Conservation (phyloP, 306 rosid genomes). For the Rosa chinensis region DNA sequence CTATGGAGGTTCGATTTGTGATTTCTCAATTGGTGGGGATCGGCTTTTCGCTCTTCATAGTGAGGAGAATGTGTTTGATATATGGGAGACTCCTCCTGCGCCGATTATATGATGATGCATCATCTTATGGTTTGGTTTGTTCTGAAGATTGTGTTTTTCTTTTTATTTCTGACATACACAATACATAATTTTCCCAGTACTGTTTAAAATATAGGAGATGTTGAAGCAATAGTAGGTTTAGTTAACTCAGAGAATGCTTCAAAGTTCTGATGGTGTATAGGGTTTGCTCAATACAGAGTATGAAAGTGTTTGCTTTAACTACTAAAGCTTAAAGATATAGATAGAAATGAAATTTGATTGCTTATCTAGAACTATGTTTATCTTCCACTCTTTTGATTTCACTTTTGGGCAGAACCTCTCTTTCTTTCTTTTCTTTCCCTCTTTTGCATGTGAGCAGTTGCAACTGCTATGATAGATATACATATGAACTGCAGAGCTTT, state of each 20-base stretch:
- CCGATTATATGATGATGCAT: conserved; percentile 51
- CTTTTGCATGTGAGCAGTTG: conserved; percentile 52
- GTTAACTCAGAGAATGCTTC: conserved; percentile 15
- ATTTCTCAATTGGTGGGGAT: conserved; percentile 92
- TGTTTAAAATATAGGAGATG: conserved; percentile 6
- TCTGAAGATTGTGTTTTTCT: background rate
- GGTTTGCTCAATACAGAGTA: conserved; percentile 21
- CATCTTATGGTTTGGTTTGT: conserved; percentile 10
- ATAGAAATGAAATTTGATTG: conserved; percentile 26
- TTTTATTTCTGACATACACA: conserved; percentile 22
- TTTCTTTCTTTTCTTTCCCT: conserved; percentile 18
- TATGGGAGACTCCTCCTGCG: conserved; percentile 90
- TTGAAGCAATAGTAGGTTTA: conserved; percentile 20
- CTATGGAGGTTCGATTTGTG: conserved; percentile 89
- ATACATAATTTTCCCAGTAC: conserved; percentile 27
- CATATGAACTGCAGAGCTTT: conserved; percentile 26
- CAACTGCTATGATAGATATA: conserved; percentile 24
- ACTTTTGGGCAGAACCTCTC: conserved; percentile 26
- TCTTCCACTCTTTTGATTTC: conserved; percentile 9
- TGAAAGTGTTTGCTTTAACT: conserved; percentile 21
- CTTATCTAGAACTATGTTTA: conserved; percentile 19
- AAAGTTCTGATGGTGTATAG: conserved; percentile 19
- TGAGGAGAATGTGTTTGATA: conserved; percentile 91
- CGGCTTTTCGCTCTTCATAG: conserved; percentile 90
- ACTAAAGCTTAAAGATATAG: conserved; percentile 3